phyloP scores from a whole-genome alignment of 345 rosid genomes.

The Citrus trifoliata region DNA sequence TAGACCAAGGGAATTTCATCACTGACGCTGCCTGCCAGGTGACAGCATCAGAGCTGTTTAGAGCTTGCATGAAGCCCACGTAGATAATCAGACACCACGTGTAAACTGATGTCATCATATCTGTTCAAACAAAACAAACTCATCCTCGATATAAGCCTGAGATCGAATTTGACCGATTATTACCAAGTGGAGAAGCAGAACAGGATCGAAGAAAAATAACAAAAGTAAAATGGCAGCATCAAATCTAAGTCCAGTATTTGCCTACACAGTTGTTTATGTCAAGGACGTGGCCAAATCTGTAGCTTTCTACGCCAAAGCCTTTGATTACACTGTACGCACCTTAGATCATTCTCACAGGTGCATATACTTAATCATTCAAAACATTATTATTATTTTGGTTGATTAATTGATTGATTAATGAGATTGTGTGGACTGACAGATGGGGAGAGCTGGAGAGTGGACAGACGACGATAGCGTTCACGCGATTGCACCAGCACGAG shows the following conservation, averaged over 20 bases:
- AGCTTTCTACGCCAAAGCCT: slow-evolving; percentile 70
- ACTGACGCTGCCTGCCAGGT: neutral
- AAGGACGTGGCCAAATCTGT: slow-evolving; percentile 66
- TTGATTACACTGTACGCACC: slow-evolving; percentile 35
- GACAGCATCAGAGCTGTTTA: neutral
- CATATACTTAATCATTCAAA: too few species aligned
- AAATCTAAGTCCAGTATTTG: slow-evolving; percentile 44
- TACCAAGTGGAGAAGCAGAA: too few species aligned
- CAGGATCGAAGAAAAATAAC: too few species aligned
- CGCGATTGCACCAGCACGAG: slow-evolving; percentile 76
- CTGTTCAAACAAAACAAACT: neutral
- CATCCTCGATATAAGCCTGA: neutral
- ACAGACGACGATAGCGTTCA: slow-evolving; percentile 79
- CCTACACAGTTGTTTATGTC: slow-evolving; percentile 65
- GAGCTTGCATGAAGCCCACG: slow-evolving; percentile 6
- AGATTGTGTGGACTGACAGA: too few species aligned
- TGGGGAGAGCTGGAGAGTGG: slow-evolving; percentile 52
- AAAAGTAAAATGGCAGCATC: slow-evolving; percentile 31
- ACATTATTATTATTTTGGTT: too few species aligned
- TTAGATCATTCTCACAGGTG: too few species aligned
- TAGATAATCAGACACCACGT: too few species aligned
- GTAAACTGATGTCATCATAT: too few species aligned
- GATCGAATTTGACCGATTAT: too few species aligned
- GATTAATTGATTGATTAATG: too few species aligned
- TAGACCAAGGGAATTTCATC: neutral